Evolutionary conservation across 768 basidiomycete species (phyloP).

Genomic region (Suillus alpinus): DNA sequence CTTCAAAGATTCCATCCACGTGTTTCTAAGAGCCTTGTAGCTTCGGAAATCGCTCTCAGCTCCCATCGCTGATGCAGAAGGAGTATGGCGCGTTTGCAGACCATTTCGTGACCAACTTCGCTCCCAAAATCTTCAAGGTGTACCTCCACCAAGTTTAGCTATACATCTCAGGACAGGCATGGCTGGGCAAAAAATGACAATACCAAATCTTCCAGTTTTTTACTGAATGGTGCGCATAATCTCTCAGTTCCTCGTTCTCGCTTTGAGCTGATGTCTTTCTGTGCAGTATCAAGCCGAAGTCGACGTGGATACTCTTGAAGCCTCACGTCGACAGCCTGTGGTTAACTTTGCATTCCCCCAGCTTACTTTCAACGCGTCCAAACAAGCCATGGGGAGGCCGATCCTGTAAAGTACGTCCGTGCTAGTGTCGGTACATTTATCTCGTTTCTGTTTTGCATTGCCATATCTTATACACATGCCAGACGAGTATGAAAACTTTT

Average conservation of each 20-base stretch:
- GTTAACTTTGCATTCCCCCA: conserved; percentile 83
- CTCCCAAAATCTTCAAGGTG: conserved; percentile 81
- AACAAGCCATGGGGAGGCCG: conserved; percentile 68
- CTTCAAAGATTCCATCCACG: not conserved
- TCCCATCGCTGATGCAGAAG: conserved; percentile 69
- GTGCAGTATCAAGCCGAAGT: conserved; percentile 82
- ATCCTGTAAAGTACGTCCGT: conserved; percentile 81
- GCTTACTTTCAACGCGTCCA: conserved; percentile 69
- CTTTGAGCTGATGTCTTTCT: conserved; percentile 13
- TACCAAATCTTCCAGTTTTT: conserved; percentile 84
- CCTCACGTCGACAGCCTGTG: conserved; percentile 81
- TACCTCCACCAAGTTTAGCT: conserved; percentile 67
- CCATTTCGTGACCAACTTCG: conserved; percentile 74
- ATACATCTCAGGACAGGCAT: conserved; percentile 66
- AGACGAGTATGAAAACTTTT: conserved; percentile 46
- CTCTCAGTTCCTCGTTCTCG: no score
- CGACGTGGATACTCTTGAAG: conserved; percentile 84
- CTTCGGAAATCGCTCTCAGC: conserved; percentile 85
- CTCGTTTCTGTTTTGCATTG: not conserved
- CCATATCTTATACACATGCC: conserved; percentile 2
- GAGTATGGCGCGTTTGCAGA: conserved; percentile 71
- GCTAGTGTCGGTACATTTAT: conserved; percentile 59
- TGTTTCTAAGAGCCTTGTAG: conserved; percentile 38
- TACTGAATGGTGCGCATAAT: conserved; percentile 69
- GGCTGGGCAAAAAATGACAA: conserved; percentile 81